Conservation (phyloP, 768 basidiomycete genomes). For the Amanita muscaria region DNA sequence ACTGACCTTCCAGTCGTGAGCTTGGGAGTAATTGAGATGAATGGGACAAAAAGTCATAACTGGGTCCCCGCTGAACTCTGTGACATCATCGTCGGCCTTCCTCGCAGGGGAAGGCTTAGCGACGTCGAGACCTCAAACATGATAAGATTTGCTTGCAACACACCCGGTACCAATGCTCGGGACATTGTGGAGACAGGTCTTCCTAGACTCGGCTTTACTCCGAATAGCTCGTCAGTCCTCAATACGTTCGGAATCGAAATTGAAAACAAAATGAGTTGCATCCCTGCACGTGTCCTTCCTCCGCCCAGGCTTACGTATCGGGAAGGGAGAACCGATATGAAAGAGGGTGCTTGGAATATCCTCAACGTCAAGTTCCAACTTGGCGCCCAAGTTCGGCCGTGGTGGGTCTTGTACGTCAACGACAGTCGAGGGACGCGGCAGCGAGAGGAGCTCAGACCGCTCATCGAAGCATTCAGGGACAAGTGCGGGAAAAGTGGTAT, state of each 20-base stretch:
- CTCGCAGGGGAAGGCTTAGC: slow-evolving; percentile 51
- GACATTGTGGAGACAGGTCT: slow-evolving; percentile 4
- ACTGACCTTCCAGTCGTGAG: slow-evolving; percentile 28
- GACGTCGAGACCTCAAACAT: slow-evolving; percentile 59
- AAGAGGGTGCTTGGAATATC: slow-evolving; percentile 72
- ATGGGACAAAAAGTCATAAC: slow-evolving; percentile 28
- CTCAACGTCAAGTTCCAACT: slow-evolving; percentile 58
- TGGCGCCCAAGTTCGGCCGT: slow-evolving; percentile 41
- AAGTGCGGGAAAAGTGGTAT: slow-evolving; percentile 60
- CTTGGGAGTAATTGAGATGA: slow-evolving; percentile 38
- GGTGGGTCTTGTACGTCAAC: slow-evolving; percentile 60
- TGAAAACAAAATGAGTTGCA: slow-evolving; percentile 45
- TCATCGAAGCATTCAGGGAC: slow-evolving; percentile 43
- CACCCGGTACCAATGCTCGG: slow-evolving; percentile 31
- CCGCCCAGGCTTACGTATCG: slow-evolving; percentile 52
- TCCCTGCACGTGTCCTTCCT: slow-evolving; percentile 58
- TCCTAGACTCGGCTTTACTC: slow-evolving; percentile 20
- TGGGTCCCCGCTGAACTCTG: slow-evolving; percentile 67
- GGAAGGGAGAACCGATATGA: slow-evolving; percentile 33
- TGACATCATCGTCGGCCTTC: slow-evolving; percentile 47
- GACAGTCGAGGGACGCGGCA: slow-evolving; percentile 36
- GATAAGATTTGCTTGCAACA: slow-evolving; percentile 61
- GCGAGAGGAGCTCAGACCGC: slow-evolving; percentile 32
- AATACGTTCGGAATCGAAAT: slow-evolving; percentile 53
- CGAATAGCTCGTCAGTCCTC: slow-evolving; percentile 23